phyloP scores from a whole-genome alignment of 805 yeast genomes.

The Starmerella khaoyaiensis region DNA sequence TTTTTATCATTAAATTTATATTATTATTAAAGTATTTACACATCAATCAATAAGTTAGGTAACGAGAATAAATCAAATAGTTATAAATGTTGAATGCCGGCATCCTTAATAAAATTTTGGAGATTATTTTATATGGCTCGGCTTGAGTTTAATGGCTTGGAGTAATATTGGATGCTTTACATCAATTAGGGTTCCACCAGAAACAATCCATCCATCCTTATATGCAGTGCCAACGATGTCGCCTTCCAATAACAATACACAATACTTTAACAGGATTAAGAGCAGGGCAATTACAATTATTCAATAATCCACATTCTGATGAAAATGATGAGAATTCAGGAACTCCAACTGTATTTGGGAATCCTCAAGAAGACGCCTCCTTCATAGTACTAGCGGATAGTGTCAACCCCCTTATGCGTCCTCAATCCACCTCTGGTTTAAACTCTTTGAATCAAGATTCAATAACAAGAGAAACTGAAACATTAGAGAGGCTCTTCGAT shows the following conservation, averaged over 20 bases:
- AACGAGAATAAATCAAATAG: too few species aligned
- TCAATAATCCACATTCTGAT: constrained; percentile 30
- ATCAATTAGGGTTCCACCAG: too few species aligned
- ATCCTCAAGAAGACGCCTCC: constrained; percentile 22
- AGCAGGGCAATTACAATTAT: constrained; percentile 42
- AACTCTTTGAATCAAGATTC: constrained; percentile 1
- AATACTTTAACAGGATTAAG: constrained; percentile 41
- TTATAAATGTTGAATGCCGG: too few species aligned
- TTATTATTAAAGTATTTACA: too few species aligned
- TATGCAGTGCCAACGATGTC: constrained; percentile 49
- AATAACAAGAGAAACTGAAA: constrained; percentile 17
- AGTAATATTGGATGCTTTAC: too few species aligned
- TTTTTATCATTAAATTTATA: too few species aligned
- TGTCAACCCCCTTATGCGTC: constrained; percentile 19
- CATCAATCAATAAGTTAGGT: too few species aligned
- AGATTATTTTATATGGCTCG: too few species aligned
- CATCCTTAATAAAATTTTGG: too few species aligned
- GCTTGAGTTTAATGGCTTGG: too few species aligned
- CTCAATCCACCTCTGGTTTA: constrained; percentile 1
- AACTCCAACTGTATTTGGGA: constrained; percentile 23
- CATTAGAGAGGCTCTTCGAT: constrained; percentile 52
- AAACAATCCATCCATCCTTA: too few species aligned
- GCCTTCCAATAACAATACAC: constrained; percentile 44
- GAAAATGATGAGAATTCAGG: neutral
- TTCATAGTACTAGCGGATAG: constrained; percentile 22